phyloP scores from a whole-genome alignment of 129 eudicot species.

The Sambucus nigra region DNA sequence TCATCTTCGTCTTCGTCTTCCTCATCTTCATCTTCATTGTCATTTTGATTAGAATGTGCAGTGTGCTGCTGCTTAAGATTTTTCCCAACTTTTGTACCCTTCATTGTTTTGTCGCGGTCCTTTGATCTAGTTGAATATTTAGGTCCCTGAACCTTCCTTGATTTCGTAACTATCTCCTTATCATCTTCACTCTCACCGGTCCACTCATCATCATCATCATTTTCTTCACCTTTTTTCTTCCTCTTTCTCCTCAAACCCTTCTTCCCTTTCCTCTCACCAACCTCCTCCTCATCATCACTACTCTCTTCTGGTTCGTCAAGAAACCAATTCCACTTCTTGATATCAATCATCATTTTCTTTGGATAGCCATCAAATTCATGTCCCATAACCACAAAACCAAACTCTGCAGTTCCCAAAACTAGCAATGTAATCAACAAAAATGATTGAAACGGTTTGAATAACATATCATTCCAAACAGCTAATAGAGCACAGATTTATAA shows the following conservation, averaged over 20 bases:
- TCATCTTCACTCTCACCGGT: conserved; percentile 75
- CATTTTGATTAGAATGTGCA: conserved; percentile 4
- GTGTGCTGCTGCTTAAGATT: conserved; percentile 6
- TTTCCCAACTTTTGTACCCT: conserved; percentile 15
- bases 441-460: too few relatives aligned
- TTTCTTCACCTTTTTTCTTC: conserved; percentile 37
- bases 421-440: conserved; percentile 1
- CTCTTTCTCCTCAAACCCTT: conserved; percentile 22
- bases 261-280: conserved; percentile 13
- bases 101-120: conserved; percentile 25
- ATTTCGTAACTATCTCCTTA: conserved; percentile 23
- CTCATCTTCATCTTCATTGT: conserved; percentile 25
- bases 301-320: conserved; percentile 47
- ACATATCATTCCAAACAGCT: too few relatives aligned
- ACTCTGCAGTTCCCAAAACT: conserved; percentile 41
- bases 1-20: conserved; percentile 50
- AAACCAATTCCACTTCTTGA: conserved; percentile 72
- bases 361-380: conserved; percentile 73
- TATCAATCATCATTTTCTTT: conserved; percentile 39
- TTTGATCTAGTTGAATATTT: conserved; percentile 68
- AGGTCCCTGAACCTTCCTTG: conserved; percentile 35
- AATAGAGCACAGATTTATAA: too few relatives aligned
- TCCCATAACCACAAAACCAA: conserved; percentile 66
- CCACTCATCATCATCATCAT: conserved; percentile 66
- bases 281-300: conserved; percentile 48